Conservation (phyloP, 805 yeast genomes). For the Candida tallmaniae region DNA sequence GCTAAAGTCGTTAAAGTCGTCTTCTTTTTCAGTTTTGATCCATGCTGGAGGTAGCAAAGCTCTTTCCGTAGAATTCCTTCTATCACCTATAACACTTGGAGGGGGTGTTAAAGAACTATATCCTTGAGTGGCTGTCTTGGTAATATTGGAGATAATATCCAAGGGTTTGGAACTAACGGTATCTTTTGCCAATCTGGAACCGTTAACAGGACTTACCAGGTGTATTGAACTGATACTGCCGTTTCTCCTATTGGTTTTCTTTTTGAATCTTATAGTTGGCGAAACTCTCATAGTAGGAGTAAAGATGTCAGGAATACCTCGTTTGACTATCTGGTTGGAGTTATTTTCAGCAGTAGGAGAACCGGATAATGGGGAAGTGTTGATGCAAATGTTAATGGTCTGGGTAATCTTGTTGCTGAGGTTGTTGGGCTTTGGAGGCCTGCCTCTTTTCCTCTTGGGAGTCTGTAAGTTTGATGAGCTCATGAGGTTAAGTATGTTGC, state of each 20-base stretch:
- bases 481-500: conserved; percentile 3
- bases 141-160: conserved; percentile 30
- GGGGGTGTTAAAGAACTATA: conserved; percentile 10
- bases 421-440: conserved; percentile 42
- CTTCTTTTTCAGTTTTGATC: conserved; percentile 8
- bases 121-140: conserved; percentile 9
- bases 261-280: conserved; percentile 6
- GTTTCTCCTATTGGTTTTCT: conserved; percentile 5
- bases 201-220: conserved; percentile 8
- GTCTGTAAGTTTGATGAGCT: conserved; percentile 9
- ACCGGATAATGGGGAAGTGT: conserved; percentile 31
- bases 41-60: conserved; percentile 13
- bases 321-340: conserved; percentile 31
- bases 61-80: conserved; percentile 1
- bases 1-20: conserved; percentile 21
- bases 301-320: conserved; percentile 40
- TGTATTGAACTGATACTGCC: conserved; percentile 9
- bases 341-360: conserved; percentile 38
- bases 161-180: conserved; percentile 27
- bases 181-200: conserved; percentile 10
- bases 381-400: conserved; percentile 38
- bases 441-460: conserved; percentile 38
- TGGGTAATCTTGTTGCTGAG: conserved; percentile 34
- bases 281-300: conserved; percentile 41
- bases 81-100: conserved; percentile 7